Base-by-base conservation (phyloP, 805 yeast species). In the Kodamaea kakaduensis region DNA sequence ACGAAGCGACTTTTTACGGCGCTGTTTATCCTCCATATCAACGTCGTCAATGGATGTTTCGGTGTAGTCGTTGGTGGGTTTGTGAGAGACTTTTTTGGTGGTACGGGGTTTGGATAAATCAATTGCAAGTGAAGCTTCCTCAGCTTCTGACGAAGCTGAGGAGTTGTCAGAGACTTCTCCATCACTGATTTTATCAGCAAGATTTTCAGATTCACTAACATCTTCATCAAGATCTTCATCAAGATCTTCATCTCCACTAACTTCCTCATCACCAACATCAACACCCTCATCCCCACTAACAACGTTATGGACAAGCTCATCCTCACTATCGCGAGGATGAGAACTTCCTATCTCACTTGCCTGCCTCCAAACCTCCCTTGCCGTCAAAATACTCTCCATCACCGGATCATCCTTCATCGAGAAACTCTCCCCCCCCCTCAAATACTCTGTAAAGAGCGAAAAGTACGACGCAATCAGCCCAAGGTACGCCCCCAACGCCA, bases 331-430 rank as follows among this genome's bases (percentile, higher is more conserved):
- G 46, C 68, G n/a, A n/a, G n/a, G n/a, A n/a, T n/a, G n/a, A n/a
- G n/a, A n/a, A n/a, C n/a, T n/a, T 9, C 72, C 73, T 22, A 81
- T 53, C 42, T 67, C 75, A 31, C 62, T 69, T 4, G 94, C 95
- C 50, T 84, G 89, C 53, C 93, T 75, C 96, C 96, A 89, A 12
- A 85, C 71, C 52, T 90, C 96, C 46, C 94, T 73, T 3, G 93
- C 71, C 35, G 83, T 78, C 36, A 90, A 64, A 21, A 90, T 80
- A 18, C 83, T 75, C 51, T 85, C 88, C 96, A 93, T 90, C 2
- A 90, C 81, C 3, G 90, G 84, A 46, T 84, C 90, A 37, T 86
- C 94, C 48, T 86, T 87, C 82, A 89, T 78, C 9, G 49, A 36
- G 42, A 78, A 73, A 3, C 70, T 65, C 34, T 77, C 82, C 17